Evolutionary conservation across 345 rosid genomes (phyloP).

Genomic region (Bruguiera sexangula): DNA sequence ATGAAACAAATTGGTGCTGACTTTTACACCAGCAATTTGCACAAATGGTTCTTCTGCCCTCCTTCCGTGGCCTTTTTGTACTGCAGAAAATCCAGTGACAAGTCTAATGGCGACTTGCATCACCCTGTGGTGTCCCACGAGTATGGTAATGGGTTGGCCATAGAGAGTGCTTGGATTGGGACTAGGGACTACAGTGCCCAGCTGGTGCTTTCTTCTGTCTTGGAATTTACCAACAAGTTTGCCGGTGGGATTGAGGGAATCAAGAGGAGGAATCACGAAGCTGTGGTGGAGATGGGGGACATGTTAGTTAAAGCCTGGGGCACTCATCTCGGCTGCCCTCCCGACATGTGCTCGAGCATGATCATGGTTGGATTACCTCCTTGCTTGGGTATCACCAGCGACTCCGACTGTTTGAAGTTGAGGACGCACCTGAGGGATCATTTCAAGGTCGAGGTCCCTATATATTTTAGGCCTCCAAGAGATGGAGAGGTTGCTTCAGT

Average conservation of each 20-base stretch:
- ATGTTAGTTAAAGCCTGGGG: constrained; percentile 89
- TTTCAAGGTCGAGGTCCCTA: constrained; percentile 70
- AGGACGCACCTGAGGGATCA: constrained; percentile 65
- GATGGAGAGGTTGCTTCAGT: constrained; percentile 46
- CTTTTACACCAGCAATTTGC: constrained; percentile 81
- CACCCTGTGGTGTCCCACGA: constrained; percentile 94
- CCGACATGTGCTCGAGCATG: constrained; percentile 82
- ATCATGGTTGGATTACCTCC: constrained; percentile 90
- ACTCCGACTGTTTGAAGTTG: constrained; percentile 49
- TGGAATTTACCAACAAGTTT: constrained; percentile 75
- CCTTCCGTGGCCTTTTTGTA: constrained; percentile 89
- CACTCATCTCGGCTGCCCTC: constrained; percentile 80
- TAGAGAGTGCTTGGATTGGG: constrained; percentile 95
- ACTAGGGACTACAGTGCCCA: constrained; percentile 92
- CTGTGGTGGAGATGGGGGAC: constrained; percentile 72
- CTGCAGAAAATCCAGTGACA: constrained; percentile 41
- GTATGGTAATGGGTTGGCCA: constrained; percentile 84
- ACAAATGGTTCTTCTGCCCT: constrained; percentile 96
- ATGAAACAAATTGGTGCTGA: constrained; percentile 92
- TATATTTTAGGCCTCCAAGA: constrained; percentile 52
- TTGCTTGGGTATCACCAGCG: constrained; percentile 53
- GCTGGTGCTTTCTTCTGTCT: constrained; percentile 67
- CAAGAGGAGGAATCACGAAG: constrained; percentile 77
- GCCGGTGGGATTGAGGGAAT: constrained; percentile 84
- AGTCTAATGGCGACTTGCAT: constrained; percentile 48